Base-by-base conservation (phyloP, 2,329 filamentous ascomycete species). In the Annulohypoxylon truncatum region DNA sequence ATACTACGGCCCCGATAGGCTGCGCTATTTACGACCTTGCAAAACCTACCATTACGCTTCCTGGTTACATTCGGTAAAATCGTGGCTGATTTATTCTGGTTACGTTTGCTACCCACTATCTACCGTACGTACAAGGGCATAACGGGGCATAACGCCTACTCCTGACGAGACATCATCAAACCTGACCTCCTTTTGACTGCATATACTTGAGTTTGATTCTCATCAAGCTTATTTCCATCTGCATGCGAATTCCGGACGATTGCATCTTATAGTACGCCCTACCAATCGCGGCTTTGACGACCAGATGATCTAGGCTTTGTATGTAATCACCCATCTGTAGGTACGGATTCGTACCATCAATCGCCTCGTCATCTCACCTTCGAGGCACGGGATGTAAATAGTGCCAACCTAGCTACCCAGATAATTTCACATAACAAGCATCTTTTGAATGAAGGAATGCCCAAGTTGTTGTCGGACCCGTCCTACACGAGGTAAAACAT, bases 1-100 rank as follows among this genome's bases (percentile, higher is more conserved):
- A 61, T 56, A 60, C 68, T 35, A 56, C 44, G 48, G 28, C 46
- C 38, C 50, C 60, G 61, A 64, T 64, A 66, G 57, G 47, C 40
- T 55, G 58, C 66, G 61, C 58, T 42, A 63, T 65, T 63, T 71
- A 63, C 40, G 50, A 65, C 63, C 63, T 59, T 65, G 51, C 58
- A 65, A 66, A 61, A 64, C 47, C 57, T 38, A 54, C 42, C 38
- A 55, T 48, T 46, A 56, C 52, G 28, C 53, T 44, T 60, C 58
- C 53, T 58, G 22, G 68, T 69, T 65, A 47, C 63, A 67, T 69
- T 60, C 61, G 60, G 66, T 40, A 69, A 46, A 62, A 63, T 50
- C 60, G 51, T 53, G 63, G 63, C 53, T 62, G 61, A 61, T 64
- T 64, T 33, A 40, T 44, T 53, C 29, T 57, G 31, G 51, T 57